Conservation (phyloP, 305 asterid genomes). For the Fraxinus dipetala region DNA sequence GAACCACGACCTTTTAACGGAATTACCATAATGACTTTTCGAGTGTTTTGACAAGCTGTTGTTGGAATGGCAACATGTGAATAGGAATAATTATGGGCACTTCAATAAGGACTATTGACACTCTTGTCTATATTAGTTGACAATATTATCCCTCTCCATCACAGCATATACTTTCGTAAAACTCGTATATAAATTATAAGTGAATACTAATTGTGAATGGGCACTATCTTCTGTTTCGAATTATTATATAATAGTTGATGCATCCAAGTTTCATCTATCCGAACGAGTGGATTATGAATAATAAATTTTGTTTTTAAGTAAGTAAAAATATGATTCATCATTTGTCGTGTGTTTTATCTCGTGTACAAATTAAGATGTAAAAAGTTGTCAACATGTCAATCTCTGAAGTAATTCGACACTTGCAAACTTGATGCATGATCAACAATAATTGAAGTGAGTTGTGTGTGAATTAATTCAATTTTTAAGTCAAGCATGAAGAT, state of each 20-base stretch:
- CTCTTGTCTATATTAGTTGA: not conserved
- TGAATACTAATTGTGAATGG: not conserved
- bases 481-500: not conserved
- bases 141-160: conserved; percentile 7
- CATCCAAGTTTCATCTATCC: not conserved
- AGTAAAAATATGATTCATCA: not conserved
- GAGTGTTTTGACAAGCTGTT: conserved; percentile 21
- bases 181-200: not conserved
- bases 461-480: not conserved
- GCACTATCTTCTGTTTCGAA: not conserved
- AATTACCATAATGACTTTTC: conserved; percentile 32
- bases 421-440: not conserved
- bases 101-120: conserved; percentile 13
- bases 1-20: conserved; percentile 38
- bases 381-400: not conserved
- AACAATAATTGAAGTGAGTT: not conserved
- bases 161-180: not conserved
- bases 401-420: not conserved
- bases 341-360: not conserved
- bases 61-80: conserved; percentile 5
- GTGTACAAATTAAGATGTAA: not conserved
- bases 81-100: not conserved
- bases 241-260: not conserved
- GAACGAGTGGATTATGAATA: not conserved
- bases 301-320: not conserved